Evolutionary conservation across 192 early-diverging fungal genomes (phyloP).

Genomic region (Podila verticillata): DNA sequence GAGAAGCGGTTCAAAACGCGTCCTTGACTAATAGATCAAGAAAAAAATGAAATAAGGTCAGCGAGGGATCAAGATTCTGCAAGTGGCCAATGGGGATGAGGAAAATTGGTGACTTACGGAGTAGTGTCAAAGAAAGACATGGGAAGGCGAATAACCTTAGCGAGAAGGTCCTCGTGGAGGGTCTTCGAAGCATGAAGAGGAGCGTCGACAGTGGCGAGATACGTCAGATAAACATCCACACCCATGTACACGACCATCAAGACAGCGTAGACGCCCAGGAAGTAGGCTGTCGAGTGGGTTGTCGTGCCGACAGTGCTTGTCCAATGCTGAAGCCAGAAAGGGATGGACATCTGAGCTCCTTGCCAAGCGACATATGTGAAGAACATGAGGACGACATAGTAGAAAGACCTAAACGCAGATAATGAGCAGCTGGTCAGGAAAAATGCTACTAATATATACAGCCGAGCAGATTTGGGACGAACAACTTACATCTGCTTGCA

Average conservation of each 20-base stretch:
- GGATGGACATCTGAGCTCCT: conserved; percentile 4
- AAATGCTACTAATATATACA: too few relatives aligned
- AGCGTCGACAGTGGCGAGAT: conserved; percentile 12
- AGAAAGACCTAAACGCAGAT: too few relatives aligned
- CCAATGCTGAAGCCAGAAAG: conserved; percentile 80
- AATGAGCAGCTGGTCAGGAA: too few relatives aligned
- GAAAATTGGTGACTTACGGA: conserved; percentile 60
- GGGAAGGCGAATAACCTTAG: conserved; percentile 56
- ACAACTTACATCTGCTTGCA: conserved; percentile 54
- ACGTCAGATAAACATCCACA: neutral
- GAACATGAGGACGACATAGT: conserved; percentile 1
- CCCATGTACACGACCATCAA: conserved; percentile 23
- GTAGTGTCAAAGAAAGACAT: conserved; percentile 74
- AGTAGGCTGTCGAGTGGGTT: conserved; percentile 48
- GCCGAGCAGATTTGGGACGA: too few relatives aligned
- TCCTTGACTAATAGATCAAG: conserved; percentile 19
- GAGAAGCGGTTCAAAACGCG: conserved; percentile 85
- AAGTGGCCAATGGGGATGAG: neutral
- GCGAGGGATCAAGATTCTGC: neutral
- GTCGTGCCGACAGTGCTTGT: neutral
- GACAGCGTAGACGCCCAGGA: conserved; percentile 13
- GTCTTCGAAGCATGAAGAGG: conserved; percentile 25
- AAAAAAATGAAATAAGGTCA: neutral
- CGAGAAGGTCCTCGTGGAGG: conserved; percentile 51
- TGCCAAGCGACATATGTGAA: conserved; percentile 17